These are phyloP conservation scores for Rhizoctonia solani DNA, from an alignment of 1,284 basidiomycete species.

Conservation along the genomic window DNA sequence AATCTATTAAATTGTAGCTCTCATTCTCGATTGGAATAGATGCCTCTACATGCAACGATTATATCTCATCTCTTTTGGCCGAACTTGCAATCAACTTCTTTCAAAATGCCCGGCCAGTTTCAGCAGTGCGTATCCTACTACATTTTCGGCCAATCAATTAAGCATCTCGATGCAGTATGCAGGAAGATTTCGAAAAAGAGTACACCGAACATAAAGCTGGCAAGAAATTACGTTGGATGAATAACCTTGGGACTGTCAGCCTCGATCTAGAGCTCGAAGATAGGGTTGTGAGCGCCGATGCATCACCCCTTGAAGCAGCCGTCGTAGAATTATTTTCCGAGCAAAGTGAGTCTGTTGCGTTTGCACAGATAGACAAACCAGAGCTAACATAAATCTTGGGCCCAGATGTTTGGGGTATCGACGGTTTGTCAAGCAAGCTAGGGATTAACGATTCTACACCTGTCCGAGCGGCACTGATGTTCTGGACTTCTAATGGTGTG, in stretches of 20 bases:
- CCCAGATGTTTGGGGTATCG: slow-evolving; percentile 68
- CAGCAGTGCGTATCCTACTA: slow-evolving; percentile 57
- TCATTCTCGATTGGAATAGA: slow-evolving; percentile 47
- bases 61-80: slow-evolving; percentile 96
- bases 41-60: slow-evolving; percentile 80
- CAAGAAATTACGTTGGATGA: slow-evolving; percentile 84
- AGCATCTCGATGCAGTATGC: slow-evolving; percentile 55
- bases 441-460: slow-evolving; percentile 64
- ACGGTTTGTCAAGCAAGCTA: slow-evolving; percentile 65
- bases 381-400: slow-evolving; percentile 3
- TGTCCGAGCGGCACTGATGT: slow-evolving; percentile 73
- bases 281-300: slow-evolving; percentile 72
- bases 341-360: slow-evolving; percentile 52
- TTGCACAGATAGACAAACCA: slow-evolving; percentile 1
- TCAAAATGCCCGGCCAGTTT: slow-evolving; percentile 83
- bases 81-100: slow-evolving; percentile 67
- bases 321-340: slow-evolving; percentile 84
- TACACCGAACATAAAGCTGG: slow-evolving; percentile 86
- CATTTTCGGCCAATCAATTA: slow-evolving; percentile 23
- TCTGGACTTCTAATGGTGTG: slow-evolving; percentile 84
- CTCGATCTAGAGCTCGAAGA: slow-evolving; percentile 82
- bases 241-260: slow-evolving; percentile 80
- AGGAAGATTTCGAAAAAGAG: slow-evolving; percentile 73
- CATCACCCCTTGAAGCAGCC: slow-evolving; percentile 84
- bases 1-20: slow-evolving; percentile 1